Base-by-base conservation (phyloP, 129 eudicot genomes). In the Helichrysum umbraculigerum region DNA sequence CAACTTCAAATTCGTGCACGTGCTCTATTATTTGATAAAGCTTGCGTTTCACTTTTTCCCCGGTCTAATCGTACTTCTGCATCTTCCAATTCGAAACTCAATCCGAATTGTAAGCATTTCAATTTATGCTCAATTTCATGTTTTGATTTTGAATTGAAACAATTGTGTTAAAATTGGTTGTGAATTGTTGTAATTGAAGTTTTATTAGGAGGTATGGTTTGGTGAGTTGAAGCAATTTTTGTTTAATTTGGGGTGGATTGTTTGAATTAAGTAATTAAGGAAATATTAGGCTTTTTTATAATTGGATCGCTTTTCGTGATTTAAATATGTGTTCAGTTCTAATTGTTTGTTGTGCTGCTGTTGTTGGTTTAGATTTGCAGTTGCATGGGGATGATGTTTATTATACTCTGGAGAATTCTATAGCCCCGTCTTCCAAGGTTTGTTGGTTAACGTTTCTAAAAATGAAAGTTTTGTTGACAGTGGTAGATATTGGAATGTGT, bases 21-120 rank as follows among this genome's bases (percentile, higher is more conserved):
- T n/a, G 99, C 99, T 71, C 96, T 95, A 65, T 89, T 95, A 57
- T 95, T 95, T 73, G 99, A 95, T 20, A 95, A 95, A 80, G 96
- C 97, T 15, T 81, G 91, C 14, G 76, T 89, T 3, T 76, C 89
- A 28, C 90, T 90, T 70, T 85, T 80, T 66, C 81, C 85, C 22
- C 81, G 44, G 16, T 68, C 83, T 52, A 70, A 89, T 15, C 56
- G 66, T 0, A 39, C 82, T 3, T 59, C 78, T 19, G 41, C 91
- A 4, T 61, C 89, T n/a, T 11, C 87, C 8, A 72, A 91, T 73
- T 82, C 96, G 5, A 89, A 81, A 71, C 94, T 95, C 71, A 91
- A 87, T 83, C 97, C 97, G 0, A 91, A 85, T 71, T 95, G 99
- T 95, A 77, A 50, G 81, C 30, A 22, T 21, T 10, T 59, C 6